Conservation (phyloP, 352 stramenopile genomes). For the Globisporangium emineosum region DNA sequence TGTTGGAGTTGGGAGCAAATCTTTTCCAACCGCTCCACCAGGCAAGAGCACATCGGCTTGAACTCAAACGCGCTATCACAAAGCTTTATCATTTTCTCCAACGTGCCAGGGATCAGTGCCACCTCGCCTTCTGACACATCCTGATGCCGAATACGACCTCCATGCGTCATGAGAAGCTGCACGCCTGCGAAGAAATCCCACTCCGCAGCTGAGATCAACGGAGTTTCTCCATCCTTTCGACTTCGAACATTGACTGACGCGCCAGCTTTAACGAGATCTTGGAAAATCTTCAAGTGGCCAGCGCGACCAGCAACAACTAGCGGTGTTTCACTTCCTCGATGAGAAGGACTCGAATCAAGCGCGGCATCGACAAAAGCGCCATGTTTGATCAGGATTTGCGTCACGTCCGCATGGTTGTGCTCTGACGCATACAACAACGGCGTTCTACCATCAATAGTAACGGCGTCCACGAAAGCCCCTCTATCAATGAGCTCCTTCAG, state of each 20-base stretch:
- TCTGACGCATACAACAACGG: background rate
- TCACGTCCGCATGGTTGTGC: background rate
- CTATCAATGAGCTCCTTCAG: background rate
- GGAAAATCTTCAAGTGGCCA: slow-evolving; percentile 4
- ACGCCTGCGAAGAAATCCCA: background rate
- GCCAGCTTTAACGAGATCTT: background rate
- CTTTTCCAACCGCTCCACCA: background rate
- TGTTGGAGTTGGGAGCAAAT: background rate
- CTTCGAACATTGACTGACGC: slow-evolving; percentile 1
- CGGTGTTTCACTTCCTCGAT: background rate
- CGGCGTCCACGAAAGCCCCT: background rate
- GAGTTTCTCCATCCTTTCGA: background rate
- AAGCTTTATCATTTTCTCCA: background rate
- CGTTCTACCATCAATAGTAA: background rate
- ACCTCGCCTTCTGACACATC: background rate
- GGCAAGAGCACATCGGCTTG: slow-evolving; percentile 1
- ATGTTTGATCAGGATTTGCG: background rate
- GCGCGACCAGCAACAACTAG: background rate
- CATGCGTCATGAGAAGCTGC: background rate
- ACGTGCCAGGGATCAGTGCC: background rate
- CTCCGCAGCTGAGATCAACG: background rate
- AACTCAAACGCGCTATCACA: background rate
- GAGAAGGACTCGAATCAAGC: background rate
- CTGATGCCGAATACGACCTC: background rate
- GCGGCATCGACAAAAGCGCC: background rate